phyloP scores from a whole-genome alignment of 225 moss, liverwort and hornwort species.

The Anthoceros angustus region DNA sequence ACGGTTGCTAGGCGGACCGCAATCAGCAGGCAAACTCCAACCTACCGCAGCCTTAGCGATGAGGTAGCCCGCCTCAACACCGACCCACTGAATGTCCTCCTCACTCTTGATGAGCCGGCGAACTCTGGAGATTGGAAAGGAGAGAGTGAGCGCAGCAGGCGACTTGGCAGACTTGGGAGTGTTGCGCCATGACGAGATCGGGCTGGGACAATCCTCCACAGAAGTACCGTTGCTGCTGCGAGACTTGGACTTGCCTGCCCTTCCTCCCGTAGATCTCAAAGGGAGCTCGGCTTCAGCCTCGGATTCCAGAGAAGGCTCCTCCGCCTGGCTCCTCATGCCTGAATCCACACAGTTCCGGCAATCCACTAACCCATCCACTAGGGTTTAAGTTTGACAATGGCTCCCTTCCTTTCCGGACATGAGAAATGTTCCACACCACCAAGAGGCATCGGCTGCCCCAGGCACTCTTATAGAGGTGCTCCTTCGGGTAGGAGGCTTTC shows the following conservation, averaged over 20 bases:
- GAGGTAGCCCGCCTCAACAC: slow-evolving; percentile 78
- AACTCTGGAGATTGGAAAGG: slow-evolving; percentile 92
- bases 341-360: too few relatives aligned
- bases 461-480: too few relatives aligned
- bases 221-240: slow-evolving; percentile 4
- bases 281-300: not conserved
- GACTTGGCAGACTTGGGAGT: slow-evolving; percentile 26
- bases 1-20: not conserved
- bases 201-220: slow-evolving; percentile 4
- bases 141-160: slow-evolving; percentile 27
- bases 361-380: too few relatives aligned
- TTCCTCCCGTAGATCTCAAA: not conserved
- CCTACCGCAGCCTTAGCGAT: slow-evolving; percentile 90
- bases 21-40: not conserved
- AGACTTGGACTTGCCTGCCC: slow-evolving; percentile 3
- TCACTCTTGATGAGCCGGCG: slow-evolving; percentile 90
- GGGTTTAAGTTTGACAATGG: too few relatives aligned
- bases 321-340: slow-evolving; percentile 4
- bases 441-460: too few relatives aligned
- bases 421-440: too few relatives aligned
- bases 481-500: too few relatives aligned
- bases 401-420: too few relatives aligned
- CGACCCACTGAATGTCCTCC: slow-evolving; percentile 72
- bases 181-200: slow-evolving; percentile 13
- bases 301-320: not conserved